Base-by-base conservation (phyloP, 2,329 filamentous ascomycete genomes). In the Hypoxylon sp. region DNA sequence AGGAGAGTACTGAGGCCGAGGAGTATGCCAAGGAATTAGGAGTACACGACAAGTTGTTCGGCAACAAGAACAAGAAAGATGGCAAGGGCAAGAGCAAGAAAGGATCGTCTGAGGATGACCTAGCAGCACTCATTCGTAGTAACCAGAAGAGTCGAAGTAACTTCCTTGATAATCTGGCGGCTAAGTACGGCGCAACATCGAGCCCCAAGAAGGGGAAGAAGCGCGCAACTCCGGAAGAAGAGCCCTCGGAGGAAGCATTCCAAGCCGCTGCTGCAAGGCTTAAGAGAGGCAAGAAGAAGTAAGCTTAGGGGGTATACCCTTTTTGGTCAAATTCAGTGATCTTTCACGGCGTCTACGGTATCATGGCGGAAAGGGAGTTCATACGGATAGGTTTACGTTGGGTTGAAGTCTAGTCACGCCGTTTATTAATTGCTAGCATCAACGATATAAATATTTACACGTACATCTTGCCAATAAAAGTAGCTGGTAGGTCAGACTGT, bases 101-200 rank as follows among this genome's bases (percentile, higher is more conserved):
- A 54, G 70, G 60, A 11, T 72, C 76, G 4, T 84, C 85, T 0
- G 86, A 89, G 74, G 83, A 85, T 33, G 82, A 80, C 20, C 83
- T 97, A 42, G 89, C 90, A n/a, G 92, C 92, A 1, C 79, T 97
- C 75, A 97, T 97, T 69, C 87, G 88, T 77, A 85, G 88, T 75
- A 88, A 91, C 51, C 92, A 96, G 78, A 85, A 91, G 73, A 85
- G 86, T 46, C 84, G 92, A 33, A 81, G 82, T 30, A 84, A 82
- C 40, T 94, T 97, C 77, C 82, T 97, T 25, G 92, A 92, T 69
- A 83, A 87, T 55, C 80, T 97, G 55, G 93, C 93, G 64, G 92
- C 90, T 54, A 97, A 95, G 81, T 97, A 97, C 78, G 82, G 84
- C 30, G 82, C 84, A 13, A 76, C 76, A 55, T 74, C 77, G 57